Evolutionary conservation across 225 moss, liverwort and hornwort species (phyloP).

Genomic region (Sphagnum tenellum): DNA sequence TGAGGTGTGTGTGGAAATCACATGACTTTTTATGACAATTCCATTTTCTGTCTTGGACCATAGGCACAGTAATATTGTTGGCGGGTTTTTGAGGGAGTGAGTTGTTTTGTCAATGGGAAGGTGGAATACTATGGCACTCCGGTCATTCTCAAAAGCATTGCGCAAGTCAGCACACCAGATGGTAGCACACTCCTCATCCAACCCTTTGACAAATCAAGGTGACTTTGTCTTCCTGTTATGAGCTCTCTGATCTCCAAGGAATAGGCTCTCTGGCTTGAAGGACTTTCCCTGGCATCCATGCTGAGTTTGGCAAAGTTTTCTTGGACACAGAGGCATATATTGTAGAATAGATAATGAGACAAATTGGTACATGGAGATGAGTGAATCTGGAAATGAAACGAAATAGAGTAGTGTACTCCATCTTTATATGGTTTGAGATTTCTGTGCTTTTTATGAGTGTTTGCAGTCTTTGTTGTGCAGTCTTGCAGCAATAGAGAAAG

Average conservation of each 20-base stretch:
- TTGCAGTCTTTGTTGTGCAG: slow-evolving; percentile 24
- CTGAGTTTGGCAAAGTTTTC: neutral
- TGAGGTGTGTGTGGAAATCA: slow-evolving; percentile 39
- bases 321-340: neutral
- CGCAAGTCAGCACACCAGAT: slow-evolving; percentile 88
- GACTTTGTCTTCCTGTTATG: slow-evolving; percentile 1
- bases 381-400: too few relatives aligned
- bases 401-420: too few relatives aligned
- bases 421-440: neutral
- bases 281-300: neutral
- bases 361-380: too few relatives aligned
- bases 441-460: neutral
- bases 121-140: slow-evolving; percentile 89
- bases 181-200: slow-evolving; percentile 81
- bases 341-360: neutral
- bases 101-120: slow-evolving; percentile 14
- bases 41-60: neutral
- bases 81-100: too few relatives aligned
- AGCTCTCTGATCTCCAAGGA: neutral
- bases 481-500: slow-evolving; percentile 75
- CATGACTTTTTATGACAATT: neutral
- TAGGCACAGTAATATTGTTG: too few relatives aligned
- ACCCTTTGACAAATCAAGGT: slow-evolving; percentile 98
- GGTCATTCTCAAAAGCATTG: slow-evolving; percentile 86
- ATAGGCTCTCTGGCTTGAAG: neutral